These are phyloP conservation scores for Dictyostelium firmibasis DNA, from an alignment of 78 protist species.

Conservation along the genomic window DNA sequence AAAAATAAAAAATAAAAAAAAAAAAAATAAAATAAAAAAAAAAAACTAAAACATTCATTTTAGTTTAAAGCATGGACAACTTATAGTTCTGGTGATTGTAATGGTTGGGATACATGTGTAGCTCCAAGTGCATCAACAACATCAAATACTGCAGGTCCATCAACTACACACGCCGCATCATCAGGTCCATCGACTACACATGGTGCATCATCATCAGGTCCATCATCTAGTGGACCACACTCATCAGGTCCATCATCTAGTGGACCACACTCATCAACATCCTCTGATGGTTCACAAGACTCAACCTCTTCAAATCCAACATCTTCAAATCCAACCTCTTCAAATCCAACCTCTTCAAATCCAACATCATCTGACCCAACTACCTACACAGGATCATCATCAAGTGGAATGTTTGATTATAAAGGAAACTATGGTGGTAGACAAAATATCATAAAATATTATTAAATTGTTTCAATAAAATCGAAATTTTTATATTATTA, in stretches of 20 bases:
- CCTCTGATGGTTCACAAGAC: not conserved
- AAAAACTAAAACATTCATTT: no score
- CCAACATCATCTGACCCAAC: not conserved
- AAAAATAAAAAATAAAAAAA: not conserved
- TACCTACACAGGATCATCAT: not conserved
- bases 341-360: not conserved
- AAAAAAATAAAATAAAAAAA: not conserved
- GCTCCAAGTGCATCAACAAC: not conserved
- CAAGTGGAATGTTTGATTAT: not conserved
- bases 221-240: not conserved
- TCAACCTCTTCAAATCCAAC: not conserved
- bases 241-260: not conserved
- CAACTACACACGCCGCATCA: not conserved
- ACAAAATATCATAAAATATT: not conserved
- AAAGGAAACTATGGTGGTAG: not conserved
- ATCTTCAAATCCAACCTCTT: not conserved
- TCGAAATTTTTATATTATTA: no score
- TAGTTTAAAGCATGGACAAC: slow-evolving; percentile 60
- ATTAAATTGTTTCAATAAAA: no score
- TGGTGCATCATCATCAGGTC: not conserved
- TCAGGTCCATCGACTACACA: not conserved
- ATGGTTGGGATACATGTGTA: not conserved
- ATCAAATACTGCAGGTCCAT: not conserved
- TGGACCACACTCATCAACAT: not conserved
- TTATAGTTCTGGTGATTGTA: slow-evolving; percentile 39